Conservation (phyloP, 306 rosid genomes). For the Clitoria ternatea region DNA sequence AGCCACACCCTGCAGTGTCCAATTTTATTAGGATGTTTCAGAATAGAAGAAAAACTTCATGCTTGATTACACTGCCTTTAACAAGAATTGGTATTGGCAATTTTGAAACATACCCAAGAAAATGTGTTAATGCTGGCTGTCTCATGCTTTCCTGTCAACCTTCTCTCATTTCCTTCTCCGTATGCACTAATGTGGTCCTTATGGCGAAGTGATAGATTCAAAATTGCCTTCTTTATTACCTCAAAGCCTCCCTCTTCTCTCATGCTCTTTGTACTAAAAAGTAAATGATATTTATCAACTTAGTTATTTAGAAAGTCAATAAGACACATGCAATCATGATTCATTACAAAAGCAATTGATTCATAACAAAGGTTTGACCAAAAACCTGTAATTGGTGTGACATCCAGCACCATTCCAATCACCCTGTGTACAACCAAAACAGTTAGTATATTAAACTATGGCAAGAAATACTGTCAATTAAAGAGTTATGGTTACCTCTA, state of each 20-base stretch:
- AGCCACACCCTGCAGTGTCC: constrained; percentile 85
- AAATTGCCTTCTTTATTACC: constrained; percentile 87
- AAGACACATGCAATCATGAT: constrained; percentile 5
- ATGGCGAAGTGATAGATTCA: constrained; percentile 96
- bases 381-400: constrained; percentile 97
- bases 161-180: constrained; percentile 98
- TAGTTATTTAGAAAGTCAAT: background rate
- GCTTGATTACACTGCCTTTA: background rate
- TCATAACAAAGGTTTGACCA: background rate
- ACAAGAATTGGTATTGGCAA: constrained; percentile 7
- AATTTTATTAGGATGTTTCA: constrained; percentile 24
- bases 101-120: constrained; percentile 73
- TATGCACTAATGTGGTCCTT: constrained; percentile 79
- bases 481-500: constrained; percentile 52
- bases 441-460: background rate
- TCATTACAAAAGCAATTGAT: no score
- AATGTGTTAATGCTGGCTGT: constrained; percentile 81
- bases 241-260: constrained; percentile 96
- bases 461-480: background rate
- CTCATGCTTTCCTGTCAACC: constrained; percentile 98
- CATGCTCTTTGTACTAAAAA: constrained; percentile 91
- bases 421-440: constrained; percentile 54
- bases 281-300: constrained; percentile 16
- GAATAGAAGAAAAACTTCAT: background rate
- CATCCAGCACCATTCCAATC: constrained; percentile 99